phyloP scores from a whole-genome alignment of 2,329 filamentous ascomycete genomes.

The Didymella exigua region DNA sequence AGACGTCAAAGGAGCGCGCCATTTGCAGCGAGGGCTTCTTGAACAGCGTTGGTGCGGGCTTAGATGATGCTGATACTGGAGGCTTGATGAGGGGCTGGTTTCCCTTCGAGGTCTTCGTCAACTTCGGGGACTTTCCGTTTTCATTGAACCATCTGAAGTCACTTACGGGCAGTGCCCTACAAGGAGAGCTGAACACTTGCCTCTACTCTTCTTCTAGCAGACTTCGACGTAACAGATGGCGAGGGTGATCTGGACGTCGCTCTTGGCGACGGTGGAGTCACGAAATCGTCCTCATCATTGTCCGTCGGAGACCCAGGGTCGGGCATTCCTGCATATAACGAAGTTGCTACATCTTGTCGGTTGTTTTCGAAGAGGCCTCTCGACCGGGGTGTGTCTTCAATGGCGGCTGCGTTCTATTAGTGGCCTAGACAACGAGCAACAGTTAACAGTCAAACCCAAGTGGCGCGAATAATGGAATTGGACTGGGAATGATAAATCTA shows the following conservation, averaged over 20 bases:
- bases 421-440: too few species aligned
- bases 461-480: too few species aligned
- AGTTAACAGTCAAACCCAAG: too few species aligned
- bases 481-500: too few species aligned
- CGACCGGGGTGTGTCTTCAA: neutral
- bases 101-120: constrained; percentile 34
- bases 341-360: neutral
- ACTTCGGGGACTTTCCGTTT: constrained; percentile 32
- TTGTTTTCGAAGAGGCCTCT: neutral
- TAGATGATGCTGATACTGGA: neutral
- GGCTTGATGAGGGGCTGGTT: constrained; percentile 26
- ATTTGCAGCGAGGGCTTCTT: constrained; percentile 31
- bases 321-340: neutral
- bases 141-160: constrained; percentile 27
- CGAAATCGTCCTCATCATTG: constrained; percentile 34
- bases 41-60: constrained; percentile 17
- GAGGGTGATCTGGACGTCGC: constrained; percentile 12
- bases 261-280: constrained; percentile 32
- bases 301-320: constrained; percentile 41
- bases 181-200: constrained; percentile 34
- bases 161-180: constrained; percentile 25
- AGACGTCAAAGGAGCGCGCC: constrained; percentile 27
- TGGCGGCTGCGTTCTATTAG: too few species aligned
- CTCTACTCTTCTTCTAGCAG: constrained; percentile 28
- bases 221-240: constrained; percentile 20